Conservation (phyloP, 2,329 filamentous ascomycete genomes). For the Dothistroma septosporum region DNA sequence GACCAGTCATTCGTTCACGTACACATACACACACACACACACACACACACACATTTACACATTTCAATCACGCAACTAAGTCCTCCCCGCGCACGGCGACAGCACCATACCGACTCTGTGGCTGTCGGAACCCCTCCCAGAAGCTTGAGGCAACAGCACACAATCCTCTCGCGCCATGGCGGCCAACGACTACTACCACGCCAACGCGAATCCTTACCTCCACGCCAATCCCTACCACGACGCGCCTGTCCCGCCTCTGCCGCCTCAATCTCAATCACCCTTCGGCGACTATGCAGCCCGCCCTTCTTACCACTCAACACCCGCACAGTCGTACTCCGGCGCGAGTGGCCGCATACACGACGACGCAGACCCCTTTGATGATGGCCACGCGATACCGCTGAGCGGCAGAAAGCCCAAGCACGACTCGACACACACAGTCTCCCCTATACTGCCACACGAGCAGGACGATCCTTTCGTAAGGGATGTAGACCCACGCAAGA, state of each 20-base stretch:
- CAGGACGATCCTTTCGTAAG: conserved; percentile 39
- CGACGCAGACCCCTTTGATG: conserved; percentile 45
- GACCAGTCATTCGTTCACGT: not conserved
- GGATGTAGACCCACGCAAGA: conserved; percentile 32
- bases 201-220: conserved; percentile 33
- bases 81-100: not conserved
- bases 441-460: conserved; percentile 38
- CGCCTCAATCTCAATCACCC: conserved; percentile 23
- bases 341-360: conserved; percentile 51
- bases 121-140: not conserved
- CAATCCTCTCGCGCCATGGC: conserved; percentile 13
- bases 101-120: not conserved
- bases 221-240: conserved; percentile 40
- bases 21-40: not conserved
- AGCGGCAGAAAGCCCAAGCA: conserved; percentile 37
- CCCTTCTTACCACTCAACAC: conserved; percentile 14
- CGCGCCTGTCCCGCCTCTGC: conserved; percentile 34
- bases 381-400: conserved; percentile 48
- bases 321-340: conserved; percentile 50
- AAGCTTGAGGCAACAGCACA: not conserved
- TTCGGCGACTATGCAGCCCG: conserved; percentile 34
- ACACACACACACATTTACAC: too few species aligned
- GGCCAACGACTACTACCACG: conserved; percentile 51
- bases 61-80: not conserved
- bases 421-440: conserved; percentile 35